Evolutionary conservation across 2,329 filamentous ascomycete genomes (phyloP).

Genomic region (Amphichorda felina): DNA sequence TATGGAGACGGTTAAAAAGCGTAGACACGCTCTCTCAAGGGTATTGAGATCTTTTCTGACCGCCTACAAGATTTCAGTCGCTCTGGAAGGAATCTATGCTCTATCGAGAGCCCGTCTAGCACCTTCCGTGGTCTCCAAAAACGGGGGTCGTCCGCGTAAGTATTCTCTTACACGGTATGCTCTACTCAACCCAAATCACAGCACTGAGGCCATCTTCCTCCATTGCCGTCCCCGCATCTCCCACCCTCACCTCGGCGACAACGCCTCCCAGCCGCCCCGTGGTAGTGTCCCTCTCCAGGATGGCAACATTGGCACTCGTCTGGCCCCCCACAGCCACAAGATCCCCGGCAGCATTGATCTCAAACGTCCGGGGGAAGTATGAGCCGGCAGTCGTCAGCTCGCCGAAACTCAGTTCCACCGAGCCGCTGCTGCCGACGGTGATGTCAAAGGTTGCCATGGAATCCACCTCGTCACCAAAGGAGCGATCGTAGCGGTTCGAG

Average conservation of each 20-base stretch:
- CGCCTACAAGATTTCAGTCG: too few species aligned
- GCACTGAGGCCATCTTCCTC: slow-evolving; percentile 35
- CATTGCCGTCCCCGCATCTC: slow-evolving; percentile 23
- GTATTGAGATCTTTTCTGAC: too few species aligned
- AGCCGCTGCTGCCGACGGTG: slow-evolving; percentile 26
- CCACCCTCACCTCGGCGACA: slow-evolving; percentile 26
- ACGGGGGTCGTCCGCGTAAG: too few species aligned
- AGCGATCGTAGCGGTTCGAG: slow-evolving; percentile 49
- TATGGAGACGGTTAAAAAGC: too few species aligned
- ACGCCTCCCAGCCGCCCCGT: slow-evolving; percentile 43
- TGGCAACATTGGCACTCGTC: slow-evolving; percentile 42
- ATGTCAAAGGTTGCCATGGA: slow-evolving; percentile 42
- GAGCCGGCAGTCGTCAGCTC: slow-evolving; percentile 46
- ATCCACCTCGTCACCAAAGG: slow-evolving; percentile 41
- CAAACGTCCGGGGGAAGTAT: slow-evolving; percentile 49
- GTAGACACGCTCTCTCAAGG: too few species aligned
- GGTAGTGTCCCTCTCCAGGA: slow-evolving; percentile 39
- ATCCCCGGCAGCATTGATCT: slow-evolving; percentile 44
- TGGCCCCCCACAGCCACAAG: slow-evolving; percentile 54
- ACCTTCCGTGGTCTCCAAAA: too few species aligned
- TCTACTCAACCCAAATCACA: slow-evolving; percentile 34
- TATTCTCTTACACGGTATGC: too few species aligned
- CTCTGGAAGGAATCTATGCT: too few species aligned
- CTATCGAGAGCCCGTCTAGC: too few species aligned
- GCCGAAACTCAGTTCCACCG: slow-evolving; percentile 27